These are phyloP conservation scores for Fusarium sp. DNA, from an alignment of 2,329 filamentous ascomycete species.

Conservation along the genomic window DNA sequence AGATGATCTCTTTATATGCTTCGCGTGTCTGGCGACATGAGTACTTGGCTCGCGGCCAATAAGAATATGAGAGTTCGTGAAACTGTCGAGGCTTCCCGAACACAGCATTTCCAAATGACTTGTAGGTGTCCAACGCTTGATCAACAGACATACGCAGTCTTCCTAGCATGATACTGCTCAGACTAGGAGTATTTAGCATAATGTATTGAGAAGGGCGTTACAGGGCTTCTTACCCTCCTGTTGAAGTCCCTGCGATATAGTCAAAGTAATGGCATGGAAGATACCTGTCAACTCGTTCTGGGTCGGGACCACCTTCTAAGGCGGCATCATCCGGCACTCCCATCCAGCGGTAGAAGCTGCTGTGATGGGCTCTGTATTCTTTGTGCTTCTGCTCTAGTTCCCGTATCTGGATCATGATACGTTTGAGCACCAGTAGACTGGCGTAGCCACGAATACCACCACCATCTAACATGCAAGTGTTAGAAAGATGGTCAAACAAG, in stretches of 20 bases:
- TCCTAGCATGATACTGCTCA: background rate
- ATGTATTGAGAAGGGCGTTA: too few species aligned
- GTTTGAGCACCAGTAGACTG: background rate
- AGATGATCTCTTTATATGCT: background rate
- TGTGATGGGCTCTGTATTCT: background rate
- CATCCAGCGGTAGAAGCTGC: background rate
- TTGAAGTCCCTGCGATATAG: background rate
- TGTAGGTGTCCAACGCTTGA: background rate
- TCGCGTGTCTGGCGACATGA: background rate
- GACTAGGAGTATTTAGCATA: too few species aligned
- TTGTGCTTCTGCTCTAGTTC: too few species aligned
- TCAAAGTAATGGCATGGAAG: background rate
- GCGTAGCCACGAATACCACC: background rate
- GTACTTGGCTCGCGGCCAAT: background rate
- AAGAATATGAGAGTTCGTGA: background rate
- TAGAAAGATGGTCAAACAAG: too few species aligned
- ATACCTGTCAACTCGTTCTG: background rate
- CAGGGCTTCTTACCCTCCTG: too few species aligned
- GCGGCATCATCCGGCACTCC: too few species aligned
- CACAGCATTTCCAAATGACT: rapidly evolving
- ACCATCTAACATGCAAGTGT: background rate
- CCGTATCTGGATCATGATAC: background rate
- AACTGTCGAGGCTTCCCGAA: conserved; percentile 8
- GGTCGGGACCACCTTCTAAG: too few species aligned
- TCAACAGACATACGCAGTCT: background rate